Evolutionary conservation across 2,329 filamentous ascomycete species (phyloP).

Genomic region (Trichoderma arundinaceum): DNA sequence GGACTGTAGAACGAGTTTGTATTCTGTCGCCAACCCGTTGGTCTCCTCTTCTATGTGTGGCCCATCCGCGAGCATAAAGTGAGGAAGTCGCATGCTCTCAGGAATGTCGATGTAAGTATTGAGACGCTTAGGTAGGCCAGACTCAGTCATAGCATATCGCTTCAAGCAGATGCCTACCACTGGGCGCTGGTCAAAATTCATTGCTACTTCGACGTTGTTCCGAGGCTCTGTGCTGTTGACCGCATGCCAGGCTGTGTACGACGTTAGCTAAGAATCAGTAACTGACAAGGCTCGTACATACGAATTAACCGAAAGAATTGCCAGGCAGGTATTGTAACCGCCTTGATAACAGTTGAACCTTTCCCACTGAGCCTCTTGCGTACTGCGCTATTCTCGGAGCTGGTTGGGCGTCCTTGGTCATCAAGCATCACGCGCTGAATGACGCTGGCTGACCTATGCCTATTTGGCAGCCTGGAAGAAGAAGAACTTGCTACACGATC

Average conservation of each 20-base stretch:
- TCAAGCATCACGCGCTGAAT: slow-evolving; percentile 65
- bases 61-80: slow-evolving; percentile 83
- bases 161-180: slow-evolving; percentile 93
- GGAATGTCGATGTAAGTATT: slow-evolving; percentile 92
- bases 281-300: slow-evolving; percentile 53
- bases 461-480: slow-evolving; percentile 38
- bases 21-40: slow-evolving; percentile 79
- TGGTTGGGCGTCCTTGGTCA: slow-evolving; percentile 53
- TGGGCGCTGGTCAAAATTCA: slow-evolving; percentile 83
- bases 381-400: slow-evolving; percentile 50
- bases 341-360: slow-evolving; percentile 66
- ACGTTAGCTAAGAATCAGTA: slow-evolving; percentile 42
- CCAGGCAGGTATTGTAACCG: slow-evolving; percentile 95
- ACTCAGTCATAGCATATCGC: slow-evolving; percentile 74
- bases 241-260: slow-evolving; percentile 78
- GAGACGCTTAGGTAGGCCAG: slow-evolving; percentile 72
- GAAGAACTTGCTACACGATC: neutral
- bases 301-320: slow-evolving; percentile 95
- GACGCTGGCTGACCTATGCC: slow-evolving; percentile 62
- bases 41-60: slow-evolving; percentile 61
- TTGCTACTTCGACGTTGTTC: slow-evolving; percentile 81
- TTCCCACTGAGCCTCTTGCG: slow-evolving; percentile 52
- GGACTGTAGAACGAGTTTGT: slow-evolving; percentile 89
- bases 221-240: slow-evolving; percentile 57
- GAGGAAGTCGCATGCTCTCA: slow-evolving; percentile 76